Evolutionary conservation across 148 eudicot species (phyloP).

Genomic region (Rhododendron simsii): DNA sequence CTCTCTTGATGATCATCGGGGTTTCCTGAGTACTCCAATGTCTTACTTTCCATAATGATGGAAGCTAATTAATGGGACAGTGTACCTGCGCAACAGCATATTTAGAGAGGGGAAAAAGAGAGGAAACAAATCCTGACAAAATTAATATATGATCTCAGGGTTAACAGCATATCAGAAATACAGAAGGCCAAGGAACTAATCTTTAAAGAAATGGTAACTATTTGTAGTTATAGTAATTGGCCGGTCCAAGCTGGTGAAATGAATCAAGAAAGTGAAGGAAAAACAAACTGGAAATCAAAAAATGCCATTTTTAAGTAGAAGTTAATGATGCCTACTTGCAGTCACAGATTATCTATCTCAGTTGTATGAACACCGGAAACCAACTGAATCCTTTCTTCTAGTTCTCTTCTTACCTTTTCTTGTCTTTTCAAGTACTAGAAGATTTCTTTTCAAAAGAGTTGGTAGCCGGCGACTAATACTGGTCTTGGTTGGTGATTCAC

Average conservation of each 20-base stretch:
- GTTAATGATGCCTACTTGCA: not conserved
- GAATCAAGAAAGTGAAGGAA: not conserved
- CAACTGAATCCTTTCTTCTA: not conserved
- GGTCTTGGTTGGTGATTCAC: not conserved
- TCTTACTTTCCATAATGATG: not conserved
- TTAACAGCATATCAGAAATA: not conserved
- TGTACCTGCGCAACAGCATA: too few relatives aligned
- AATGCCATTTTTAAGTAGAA: not conserved
- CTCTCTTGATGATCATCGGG: not conserved
- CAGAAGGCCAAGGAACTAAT: not conserved
- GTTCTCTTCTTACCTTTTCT: not conserved
- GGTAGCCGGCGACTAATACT: not conserved
- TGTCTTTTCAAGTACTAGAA: not conserved
- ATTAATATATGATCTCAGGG: too few relatives aligned
- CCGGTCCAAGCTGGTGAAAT: not conserved
- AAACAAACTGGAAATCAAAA: not conserved
- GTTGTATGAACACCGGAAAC: not conserved
- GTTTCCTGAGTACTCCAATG: not conserved
- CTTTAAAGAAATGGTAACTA: not conserved
- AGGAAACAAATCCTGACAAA: not conserved
- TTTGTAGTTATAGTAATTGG: not conserved
- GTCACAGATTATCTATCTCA: not conserved
- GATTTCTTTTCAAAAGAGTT: not conserved
- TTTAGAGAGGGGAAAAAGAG: not conserved
- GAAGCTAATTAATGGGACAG: not conserved